These are phyloP conservation scores for Plasmodium gonderi DNA, from an alignment of 169 alveolate genomes.

Conservation along the genomic window DNA sequence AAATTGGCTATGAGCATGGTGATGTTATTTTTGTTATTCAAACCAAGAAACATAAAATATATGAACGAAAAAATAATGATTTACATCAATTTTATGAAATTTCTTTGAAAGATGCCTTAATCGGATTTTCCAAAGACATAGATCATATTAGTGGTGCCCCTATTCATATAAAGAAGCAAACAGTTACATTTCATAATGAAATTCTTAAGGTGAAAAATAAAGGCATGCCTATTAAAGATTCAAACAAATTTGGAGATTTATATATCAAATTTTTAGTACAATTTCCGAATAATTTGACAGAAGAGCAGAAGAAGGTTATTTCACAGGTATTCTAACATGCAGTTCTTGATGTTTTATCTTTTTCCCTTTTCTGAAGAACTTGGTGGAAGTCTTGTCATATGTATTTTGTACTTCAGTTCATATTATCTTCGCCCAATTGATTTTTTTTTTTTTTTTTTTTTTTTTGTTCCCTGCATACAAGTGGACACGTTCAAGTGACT, in stretches of 20 bases:
- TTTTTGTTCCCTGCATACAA: not conserved
- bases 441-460: not conserved
- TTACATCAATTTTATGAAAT: slow-evolving; percentile 83
- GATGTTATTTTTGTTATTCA: slow-evolving; percentile 82
- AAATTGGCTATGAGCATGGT: slow-evolving; percentile 85
- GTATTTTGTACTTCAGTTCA: not conserved
- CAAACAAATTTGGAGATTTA: slow-evolving; percentile 83
- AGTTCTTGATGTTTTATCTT: not conserved
- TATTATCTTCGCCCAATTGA: no score
- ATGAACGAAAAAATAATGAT: slow-evolving; percentile 86
- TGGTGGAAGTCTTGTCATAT: not conserved
- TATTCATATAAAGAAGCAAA: slow-evolving; percentile 79
- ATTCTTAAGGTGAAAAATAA: slow-evolving; percentile 80
- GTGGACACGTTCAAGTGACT: not conserved
- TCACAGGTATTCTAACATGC: slow-evolving; percentile 77
- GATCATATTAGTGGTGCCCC: slow-evolving; percentile 84
- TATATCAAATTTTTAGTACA: slow-evolving; percentile 81
- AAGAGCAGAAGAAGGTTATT: slow-evolving; percentile 78
- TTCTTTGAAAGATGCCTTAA: slow-evolving; percentile 85
- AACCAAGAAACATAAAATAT: slow-evolving; percentile 78
- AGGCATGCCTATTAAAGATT: slow-evolving; percentile 85
- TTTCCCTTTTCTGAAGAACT: not conserved
- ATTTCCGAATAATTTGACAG: slow-evolving; percentile 83
- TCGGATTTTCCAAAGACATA: slow-evolving; percentile 83
- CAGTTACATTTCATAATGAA: slow-evolving; percentile 86